These are phyloP conservation scores for Pseudogymnoascus pannorum DNA, from an alignment of 2,329 filamentous ascomycete genomes.

Conservation along the genomic window DNA sequence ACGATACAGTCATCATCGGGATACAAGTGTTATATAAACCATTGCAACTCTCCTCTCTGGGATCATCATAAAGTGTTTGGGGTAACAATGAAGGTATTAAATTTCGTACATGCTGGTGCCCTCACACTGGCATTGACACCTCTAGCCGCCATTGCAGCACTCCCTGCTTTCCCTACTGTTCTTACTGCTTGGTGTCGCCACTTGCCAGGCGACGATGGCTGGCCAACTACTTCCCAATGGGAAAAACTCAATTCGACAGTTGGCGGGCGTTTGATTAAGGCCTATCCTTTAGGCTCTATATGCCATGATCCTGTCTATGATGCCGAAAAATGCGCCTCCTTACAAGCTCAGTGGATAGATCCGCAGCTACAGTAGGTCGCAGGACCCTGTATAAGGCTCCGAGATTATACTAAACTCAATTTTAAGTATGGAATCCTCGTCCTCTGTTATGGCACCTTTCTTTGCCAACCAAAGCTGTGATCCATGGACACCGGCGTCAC, in stretches of 20 bases:
- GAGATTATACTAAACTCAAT: neutral
- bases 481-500: slow-evolving; percentile 29
- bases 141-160: neutral
- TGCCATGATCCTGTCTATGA: slow-evolving; percentile 22
- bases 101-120: neutral
- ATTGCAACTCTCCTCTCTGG: neutral
- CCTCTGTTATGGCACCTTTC: slow-evolving; percentile 35
- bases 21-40: neutral
- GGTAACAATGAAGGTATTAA: neutral
- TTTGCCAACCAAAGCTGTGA: slow-evolving; percentile 34
- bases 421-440: slow-evolving; percentile 30
- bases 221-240: slow-evolving; percentile 16
- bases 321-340: slow-evolving; percentile 17
- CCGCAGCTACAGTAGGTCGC: slow-evolving; percentile 14
- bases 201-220: slow-evolving; percentile 18
- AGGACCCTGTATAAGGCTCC: neutral
- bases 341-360: slow-evolving; percentile 13
- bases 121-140: neutral
- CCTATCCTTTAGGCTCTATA: slow-evolving; percentile 15
- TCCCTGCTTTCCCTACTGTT: neutral
- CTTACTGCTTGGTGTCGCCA: neutral
- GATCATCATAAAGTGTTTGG: neutral
- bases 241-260: slow-evolving; percentile 15
- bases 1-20: neutral
- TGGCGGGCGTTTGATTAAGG: slow-evolving; percentile 15